Evolutionary conservation across 495 filamentous ascomycete species (phyloP).

Genomic region (Bryoglossum gracile): DNA sequence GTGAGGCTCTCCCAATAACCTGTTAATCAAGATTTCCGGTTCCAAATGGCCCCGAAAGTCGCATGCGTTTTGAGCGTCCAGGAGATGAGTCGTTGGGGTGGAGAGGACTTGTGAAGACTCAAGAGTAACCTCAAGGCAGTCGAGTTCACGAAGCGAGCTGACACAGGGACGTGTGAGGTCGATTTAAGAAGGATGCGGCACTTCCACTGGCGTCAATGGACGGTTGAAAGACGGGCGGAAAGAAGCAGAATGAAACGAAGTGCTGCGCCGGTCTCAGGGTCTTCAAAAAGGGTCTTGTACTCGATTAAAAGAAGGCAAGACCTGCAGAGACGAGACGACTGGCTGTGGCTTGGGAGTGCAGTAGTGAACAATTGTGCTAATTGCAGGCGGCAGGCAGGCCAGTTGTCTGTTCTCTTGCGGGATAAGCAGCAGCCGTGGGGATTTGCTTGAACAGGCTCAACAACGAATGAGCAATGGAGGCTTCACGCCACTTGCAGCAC

Average conservation of each 20-base stretch:
- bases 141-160: slow-evolving; percentile 14
- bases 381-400: slow-evolving; percentile 22
- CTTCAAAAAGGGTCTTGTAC: slow-evolving; percentile 13
- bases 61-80: slow-evolving; percentile 10
- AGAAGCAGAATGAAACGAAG: slow-evolving; percentile 21
- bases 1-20: not conserved
- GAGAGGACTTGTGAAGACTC: slow-evolving; percentile 3
- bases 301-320: slow-evolving; percentile 16
- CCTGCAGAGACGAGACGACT: slow-evolving; percentile 11
- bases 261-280: slow-evolving; percentile 12
- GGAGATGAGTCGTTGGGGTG: slow-evolving; percentile 2
- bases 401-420: slow-evolving; percentile 18
- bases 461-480: slow-evolving; percentile 21
- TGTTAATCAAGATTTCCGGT: not conserved
- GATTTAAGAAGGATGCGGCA: slow-evolving; percentile 29
- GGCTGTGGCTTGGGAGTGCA: slow-evolving; percentile 19
- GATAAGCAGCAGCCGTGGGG: slow-evolving; percentile 19
- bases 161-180: slow-evolving; percentile 20
- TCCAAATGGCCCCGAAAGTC: slow-evolving; percentile 1
- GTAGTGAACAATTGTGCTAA: slow-evolving; percentile 22
- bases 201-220: slow-evolving; percentile 22
- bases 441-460: slow-evolving; percentile 10
- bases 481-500: slow-evolving; percentile 22
- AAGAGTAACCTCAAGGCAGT: slow-evolving; percentile 14
- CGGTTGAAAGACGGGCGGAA: slow-evolving; percentile 16